Percentiles rank a stretch among this genome's conserved stretches.
Evolutionary conservation across 2,329 filamentous ascomycete genomes (phyloP).

Genomic region (Venturia carpophila): DNA sequence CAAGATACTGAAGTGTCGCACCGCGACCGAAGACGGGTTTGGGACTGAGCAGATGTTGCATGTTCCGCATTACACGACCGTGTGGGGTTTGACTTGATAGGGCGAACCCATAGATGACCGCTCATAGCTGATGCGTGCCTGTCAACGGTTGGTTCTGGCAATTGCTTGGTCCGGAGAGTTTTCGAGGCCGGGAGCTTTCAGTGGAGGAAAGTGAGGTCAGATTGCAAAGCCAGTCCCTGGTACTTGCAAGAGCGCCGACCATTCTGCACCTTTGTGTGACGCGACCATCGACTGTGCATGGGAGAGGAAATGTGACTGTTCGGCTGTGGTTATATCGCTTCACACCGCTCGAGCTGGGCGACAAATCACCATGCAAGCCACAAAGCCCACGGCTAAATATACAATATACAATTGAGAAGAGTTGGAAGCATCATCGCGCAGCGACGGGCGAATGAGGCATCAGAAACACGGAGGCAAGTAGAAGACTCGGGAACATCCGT

Average conservation of each 20-base stretch:
- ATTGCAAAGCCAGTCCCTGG: background rate
- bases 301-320: background rate
- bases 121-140: background rate
- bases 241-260: background rate
- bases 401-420: background rate
- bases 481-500: background rate
- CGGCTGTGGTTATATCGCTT: background rate
- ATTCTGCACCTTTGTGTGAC: conserved; percentile 7
- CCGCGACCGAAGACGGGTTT: background rate
- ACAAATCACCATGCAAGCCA: conserved; percentile 7
- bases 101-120: background rate
- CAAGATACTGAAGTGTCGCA: background rate
- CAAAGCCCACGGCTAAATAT: conserved; percentile 1
- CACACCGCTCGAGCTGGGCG: conserved; percentile 5
- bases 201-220: background rate
- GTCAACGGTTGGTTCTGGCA: background rate
- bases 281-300: background rate
- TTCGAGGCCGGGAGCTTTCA: background rate
- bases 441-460: background rate
- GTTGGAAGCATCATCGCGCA: background rate
- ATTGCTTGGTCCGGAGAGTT: conserved; percentile 8
- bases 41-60: background rate
- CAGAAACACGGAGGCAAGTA: background rate
- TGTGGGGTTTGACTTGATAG: background rate
- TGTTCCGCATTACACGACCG: background rate